Base-by-base conservation (phyloP, 345 rosid species). In the Eucalyptus caleyi region DNA sequence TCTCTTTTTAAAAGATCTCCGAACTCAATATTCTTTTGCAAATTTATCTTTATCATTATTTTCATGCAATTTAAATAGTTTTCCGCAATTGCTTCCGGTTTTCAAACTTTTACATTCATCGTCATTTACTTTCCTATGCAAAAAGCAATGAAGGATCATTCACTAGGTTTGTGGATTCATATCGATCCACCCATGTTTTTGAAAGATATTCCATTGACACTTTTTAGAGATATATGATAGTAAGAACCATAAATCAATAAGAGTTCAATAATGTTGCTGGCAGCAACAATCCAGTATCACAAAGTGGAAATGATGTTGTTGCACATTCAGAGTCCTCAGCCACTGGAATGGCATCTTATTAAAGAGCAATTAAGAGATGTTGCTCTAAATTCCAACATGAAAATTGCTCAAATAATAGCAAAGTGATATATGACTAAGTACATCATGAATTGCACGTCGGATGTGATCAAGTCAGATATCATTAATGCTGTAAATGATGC, bases 31-130 rank as follows among this genome's bases (percentile, higher is more conserved):
- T 62, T 62, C 8, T 62, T 62, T 62, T 30, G 34, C 69, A 62
- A 62, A 62, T 62, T 30, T 62, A 62, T 62, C 69, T 6, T 62
- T 6, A 62, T 30, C 34, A 27, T 30, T 62, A 62, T 30, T 62
- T 62, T 62, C 8, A 9, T 27, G 4, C 69, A 62, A 24, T 24
- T 56, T 56, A 56, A 27, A 30, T 30, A 30, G 69, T 30, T 27
- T 7, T 26, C 67, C n/a, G 8, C 15, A 0, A 59, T 59, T 59
- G 16, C 2, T 0, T 59, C n/a, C 2, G 2, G 15, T 62, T 62
- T 62, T 27, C 69, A 6, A 0, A 62, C 69, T 62, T 62, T 13
- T 12, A 60, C n/a, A 60, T 60, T 13, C 4, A 3, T 6, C 0
- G 16, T 62, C 69, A 62, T 62, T 62, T 62, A 62, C 69, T 30